Evolutionary conservation across 2,329 filamentous ascomycete species (phyloP).

Genomic region (Graphium sp.): DNA sequence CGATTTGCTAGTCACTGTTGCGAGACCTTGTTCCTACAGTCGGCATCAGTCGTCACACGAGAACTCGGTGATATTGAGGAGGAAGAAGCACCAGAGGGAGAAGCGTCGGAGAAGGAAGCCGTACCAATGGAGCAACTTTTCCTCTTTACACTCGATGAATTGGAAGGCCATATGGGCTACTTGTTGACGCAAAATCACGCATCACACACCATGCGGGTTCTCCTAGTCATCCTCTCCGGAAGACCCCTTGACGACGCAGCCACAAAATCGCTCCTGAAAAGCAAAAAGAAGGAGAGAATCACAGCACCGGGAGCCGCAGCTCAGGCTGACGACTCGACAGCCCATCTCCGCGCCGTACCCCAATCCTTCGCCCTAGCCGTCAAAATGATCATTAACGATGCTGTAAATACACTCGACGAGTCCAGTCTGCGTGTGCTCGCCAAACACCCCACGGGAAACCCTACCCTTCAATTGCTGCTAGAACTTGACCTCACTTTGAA

Average conservation of each 20-base stretch:
- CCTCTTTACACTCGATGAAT: slow-evolving; percentile 65
- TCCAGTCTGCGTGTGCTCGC: slow-evolving; percentile 71
- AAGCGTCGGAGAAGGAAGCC: slow-evolving; percentile 3
- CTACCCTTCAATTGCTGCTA: slow-evolving; percentile 77
- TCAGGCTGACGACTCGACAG: slow-evolving; percentile 25
- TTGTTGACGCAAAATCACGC: slow-evolving; percentile 79
- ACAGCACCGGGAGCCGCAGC: slow-evolving; percentile 37
- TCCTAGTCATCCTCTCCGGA: slow-evolving; percentile 74
- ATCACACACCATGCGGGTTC: slow-evolving; percentile 75
- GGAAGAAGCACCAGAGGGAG: slow-evolving; percentile 20
- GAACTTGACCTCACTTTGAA: slow-evolving; percentile 70
- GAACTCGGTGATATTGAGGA: slow-evolving; percentile 39
- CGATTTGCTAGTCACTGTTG: slow-evolving; percentile 96
- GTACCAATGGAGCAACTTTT: slow-evolving; percentile 73
- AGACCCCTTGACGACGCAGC: slow-evolving; percentile 56
- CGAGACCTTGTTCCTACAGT: slow-evolving; percentile 76
- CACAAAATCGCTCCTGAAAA: slow-evolving; percentile 63
- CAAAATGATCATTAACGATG: slow-evolving; percentile 67
- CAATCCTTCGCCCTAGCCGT: slow-evolving; percentile 61
- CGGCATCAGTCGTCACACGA: slow-evolving; percentile 60
- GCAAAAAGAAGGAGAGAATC: slow-evolving; percentile 81
- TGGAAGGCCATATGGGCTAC: slow-evolving; percentile 71
- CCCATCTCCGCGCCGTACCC: slow-evolving; percentile 45
- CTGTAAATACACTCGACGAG: slow-evolving; percentile 57
- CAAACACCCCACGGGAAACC: slow-evolving; percentile 80